Conservation (phyloP, 2,329 filamentous ascomycete species). For the Talaromyces sp. region DNA sequence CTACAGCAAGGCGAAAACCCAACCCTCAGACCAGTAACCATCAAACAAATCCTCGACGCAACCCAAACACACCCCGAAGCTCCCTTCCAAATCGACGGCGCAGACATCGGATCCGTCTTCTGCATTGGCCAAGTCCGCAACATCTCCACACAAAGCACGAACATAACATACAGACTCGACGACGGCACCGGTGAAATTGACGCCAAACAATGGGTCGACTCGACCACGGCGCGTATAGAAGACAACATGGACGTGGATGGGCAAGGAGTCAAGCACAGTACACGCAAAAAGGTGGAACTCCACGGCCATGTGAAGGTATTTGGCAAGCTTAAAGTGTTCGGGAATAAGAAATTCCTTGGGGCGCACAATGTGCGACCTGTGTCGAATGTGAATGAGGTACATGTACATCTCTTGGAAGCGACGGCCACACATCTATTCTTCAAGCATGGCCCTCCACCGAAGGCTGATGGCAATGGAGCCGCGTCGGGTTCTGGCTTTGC, state of each 20-base stretch:
- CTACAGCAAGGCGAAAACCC: slow-evolving; percentile 73
- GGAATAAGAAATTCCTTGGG: slow-evolving; percentile 75
- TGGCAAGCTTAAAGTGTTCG: slow-evolving; percentile 79
- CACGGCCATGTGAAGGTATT: slow-evolving; percentile 82
- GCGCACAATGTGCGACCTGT: slow-evolving; percentile 78
- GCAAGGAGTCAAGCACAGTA: slow-evolving; percentile 45
- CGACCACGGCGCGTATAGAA: slow-evolving; percentile 32
- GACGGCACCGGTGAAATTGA: slow-evolving; percentile 92
- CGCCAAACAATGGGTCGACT: slow-evolving; percentile 53
- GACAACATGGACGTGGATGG: slow-evolving; percentile 48
- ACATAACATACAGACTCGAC: slow-evolving; percentile 88
- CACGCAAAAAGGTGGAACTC: slow-evolving; percentile 54
- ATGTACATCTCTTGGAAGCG: slow-evolving; percentile 86
- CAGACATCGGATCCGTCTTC: slow-evolving; percentile 70
- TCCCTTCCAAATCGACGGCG: slow-evolving; percentile 79
- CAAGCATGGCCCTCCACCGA: slow-evolving; percentile 61
- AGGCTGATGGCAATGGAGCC: slow-evolving; percentile 23
- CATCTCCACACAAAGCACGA: slow-evolving; percentile 81
- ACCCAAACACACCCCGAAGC: slow-evolving; percentile 70
- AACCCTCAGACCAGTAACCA: slow-evolving; percentile 85
- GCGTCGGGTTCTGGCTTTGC: slow-evolving; percentile 28
- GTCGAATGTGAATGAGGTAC: slow-evolving; percentile 84
- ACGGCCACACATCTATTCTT: slow-evolving; percentile 84
- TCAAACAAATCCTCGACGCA: slow-evolving; percentile 88
- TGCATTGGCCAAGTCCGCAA: slow-evolving; percentile 88